Base-by-base conservation (phyloP, 805 yeast genomes). In the Monosporozyma solicola region DNA sequence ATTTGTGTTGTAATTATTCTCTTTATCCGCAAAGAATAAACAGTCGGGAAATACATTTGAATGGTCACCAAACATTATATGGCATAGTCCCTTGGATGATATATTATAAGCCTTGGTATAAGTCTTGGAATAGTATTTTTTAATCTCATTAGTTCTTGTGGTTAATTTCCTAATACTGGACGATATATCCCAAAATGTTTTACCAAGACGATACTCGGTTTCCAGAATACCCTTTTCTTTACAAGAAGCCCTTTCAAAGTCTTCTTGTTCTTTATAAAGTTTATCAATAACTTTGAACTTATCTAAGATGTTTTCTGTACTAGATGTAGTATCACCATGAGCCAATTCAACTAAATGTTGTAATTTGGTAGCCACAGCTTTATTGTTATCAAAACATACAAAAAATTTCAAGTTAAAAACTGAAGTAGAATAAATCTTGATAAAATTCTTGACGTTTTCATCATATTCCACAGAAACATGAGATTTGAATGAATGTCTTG, bases 31-130 rank as follows among this genome's bases (percentile, higher is more conserved):
- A 13, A 62, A 43, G 25, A 59, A 53, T 29, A 54, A 48, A 31
- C 53, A 25, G 32, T 56, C 56, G 1, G 63, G 62, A 47, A 80
- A 72, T 6, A 83, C 64, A 0, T 73, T 64, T 0, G 96, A 85
- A 49, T 78, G 75, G 57, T 89, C 94, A 16, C 98, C 99, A 59
- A 85, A 79, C 54, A 92, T 64, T 0, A 83, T 73, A 63, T 88
- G 95, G 65, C 88, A 84, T 32, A 92, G 61, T 0, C 95, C 95
- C 59, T 85, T 87, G 0, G 96, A 83, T 0, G 95, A 85, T 1
- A 85, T 62, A 41, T 77, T 72, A 61, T 77, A 84, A 10, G 65
- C 70, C 29, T 70, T 67, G 7, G 72, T 46, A 4, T 72, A 60
- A 1, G 59, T 54, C 27, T 70, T 64, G 1, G 65, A 59, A 59